These are phyloP conservation scores for Punctularia strigosozonata DNA, from an alignment of 768 basidiomycete species.

Conservation along the genomic window DNA sequence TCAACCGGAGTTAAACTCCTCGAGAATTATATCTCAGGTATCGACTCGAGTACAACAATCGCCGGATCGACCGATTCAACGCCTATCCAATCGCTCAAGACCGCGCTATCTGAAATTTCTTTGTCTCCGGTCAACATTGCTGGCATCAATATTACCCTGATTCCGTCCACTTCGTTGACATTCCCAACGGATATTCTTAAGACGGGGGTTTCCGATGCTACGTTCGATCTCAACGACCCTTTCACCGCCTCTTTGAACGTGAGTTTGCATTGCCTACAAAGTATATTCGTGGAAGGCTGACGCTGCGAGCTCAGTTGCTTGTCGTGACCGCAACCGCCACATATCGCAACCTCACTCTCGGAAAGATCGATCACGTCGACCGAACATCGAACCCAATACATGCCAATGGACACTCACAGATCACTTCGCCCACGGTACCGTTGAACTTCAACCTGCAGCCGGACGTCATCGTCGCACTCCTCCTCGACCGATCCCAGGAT, in stretches of 20 bases:
- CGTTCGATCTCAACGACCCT: constrained; percentile 51
- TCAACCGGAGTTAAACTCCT: constrained; percentile 43
- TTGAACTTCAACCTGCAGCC: constrained; percentile 58
- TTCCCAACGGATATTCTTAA: constrained; percentile 53
- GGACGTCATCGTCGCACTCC: constrained; percentile 43
- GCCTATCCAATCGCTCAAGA: constrained; percentile 45
- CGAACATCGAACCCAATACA: constrained; percentile 44
- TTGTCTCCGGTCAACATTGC: constrained; percentile 55
- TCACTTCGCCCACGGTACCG: constrained; percentile 45
- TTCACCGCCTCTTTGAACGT: constrained; percentile 64
- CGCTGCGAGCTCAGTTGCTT: no score
- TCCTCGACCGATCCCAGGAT: constrained; percentile 36
- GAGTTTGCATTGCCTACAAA: no score
- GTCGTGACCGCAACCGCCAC: constrained; percentile 39
- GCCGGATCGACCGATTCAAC: constrained; percentile 44
- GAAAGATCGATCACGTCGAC: constrained; percentile 45
- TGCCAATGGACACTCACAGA: constrained; percentile 43
- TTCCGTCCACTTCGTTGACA: constrained; percentile 39
- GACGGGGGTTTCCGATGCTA: constrained; percentile 45
- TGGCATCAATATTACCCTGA: constrained; percentile 48
- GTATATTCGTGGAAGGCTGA: no score
- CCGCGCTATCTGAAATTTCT: constrained; percentile 46
- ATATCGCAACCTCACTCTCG: constrained; percentile 43
- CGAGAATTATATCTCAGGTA: constrained; percentile 59
- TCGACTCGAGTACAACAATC: constrained; percentile 43